Percentiles rank a stretch among this genome's conserved stretches.
phyloP scores from a whole-genome alignment of 1,284 basidiomycete species.

The Rhizoctonia solani region DNA sequence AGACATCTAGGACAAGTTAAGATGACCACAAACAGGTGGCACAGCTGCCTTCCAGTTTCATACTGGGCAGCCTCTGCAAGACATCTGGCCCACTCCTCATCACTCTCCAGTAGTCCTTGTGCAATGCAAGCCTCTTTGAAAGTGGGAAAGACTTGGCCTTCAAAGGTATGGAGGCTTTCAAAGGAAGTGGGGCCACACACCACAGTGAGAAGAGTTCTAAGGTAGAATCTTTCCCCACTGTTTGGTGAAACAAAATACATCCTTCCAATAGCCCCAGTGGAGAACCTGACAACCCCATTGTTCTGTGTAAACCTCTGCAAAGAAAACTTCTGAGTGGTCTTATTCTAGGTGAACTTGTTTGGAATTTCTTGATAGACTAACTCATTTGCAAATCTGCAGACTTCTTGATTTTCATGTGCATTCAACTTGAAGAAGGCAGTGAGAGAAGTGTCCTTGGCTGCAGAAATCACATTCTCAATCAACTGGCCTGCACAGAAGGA shows the following conservation, averaged over 20 bases:
- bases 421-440: conserved; percentile 53
- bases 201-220: conserved; percentile 48
- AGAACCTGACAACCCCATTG: no score
- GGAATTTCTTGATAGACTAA: conserved; percentile 53
- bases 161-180: conserved; percentile 44
- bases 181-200: conserved; percentile 48
- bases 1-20: no score
- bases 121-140: conserved; percentile 50
- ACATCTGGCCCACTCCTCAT: conserved; percentile 52
- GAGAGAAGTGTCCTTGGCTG: conserved; percentile 44
- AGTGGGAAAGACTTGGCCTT: conserved; percentile 42
- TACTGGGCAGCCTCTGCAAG: conserved; percentile 51
- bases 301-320: conserved; percentile 44
- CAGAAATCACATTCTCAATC: conserved; percentile 42
- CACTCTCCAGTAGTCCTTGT: conserved; percentile 51
- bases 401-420: conserved; percentile 37
- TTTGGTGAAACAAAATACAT: conserved; percentile 48
- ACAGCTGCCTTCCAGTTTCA: conserved; percentile 49
- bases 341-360: conserved; percentile 41
- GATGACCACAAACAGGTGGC: conserved; percentile 51
- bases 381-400: conserved; percentile 43
- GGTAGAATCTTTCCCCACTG: conserved; percentile 49
- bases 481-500: conserved; percentile 45
- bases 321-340: background rate
- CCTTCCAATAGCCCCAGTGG: conserved; percentile 48